A percentile compares a stretch with the other conserved stretches of the same genome.
These are phyloP conservation scores for Fusarium brachygibbosum DNA, from an alignment of 2,329 filamentous ascomycete species.

Conservation along the genomic window DNA sequence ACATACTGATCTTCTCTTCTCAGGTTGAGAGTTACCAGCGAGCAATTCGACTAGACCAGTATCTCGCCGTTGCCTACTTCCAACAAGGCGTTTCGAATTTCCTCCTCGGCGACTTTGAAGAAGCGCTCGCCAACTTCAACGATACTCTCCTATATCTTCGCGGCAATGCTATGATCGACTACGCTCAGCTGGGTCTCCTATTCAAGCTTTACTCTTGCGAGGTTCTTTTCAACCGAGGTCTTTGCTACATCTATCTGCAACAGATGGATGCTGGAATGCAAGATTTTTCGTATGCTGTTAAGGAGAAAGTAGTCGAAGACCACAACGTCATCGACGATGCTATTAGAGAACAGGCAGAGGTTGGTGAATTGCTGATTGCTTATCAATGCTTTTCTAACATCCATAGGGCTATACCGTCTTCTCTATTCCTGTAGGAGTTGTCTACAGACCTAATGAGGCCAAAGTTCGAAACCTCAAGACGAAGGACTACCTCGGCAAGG, in stretches of 20 bases:
- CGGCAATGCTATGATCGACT: slow-evolving; percentile 97
- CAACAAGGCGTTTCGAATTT: slow-evolving; percentile 99
- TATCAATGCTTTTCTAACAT: slow-evolving; percentile 45
- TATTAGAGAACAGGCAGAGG: slow-evolving; percentile 92
- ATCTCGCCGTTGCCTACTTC: slow-evolving; percentile 97
- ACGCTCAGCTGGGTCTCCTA: slow-evolving; percentile 92
- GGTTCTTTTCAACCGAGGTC: slow-evolving; percentile 94
- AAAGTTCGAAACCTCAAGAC: slow-evolving; percentile 99
- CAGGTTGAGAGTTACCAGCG: slow-evolving; percentile 96
- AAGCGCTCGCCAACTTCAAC: slow-evolving; percentile 98
- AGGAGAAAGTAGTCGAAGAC: slow-evolving; percentile 96
- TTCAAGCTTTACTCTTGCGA: slow-evolving; percentile 99
- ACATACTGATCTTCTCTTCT: slow-evolving; percentile 26
- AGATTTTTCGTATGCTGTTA: slow-evolving; percentile 89
- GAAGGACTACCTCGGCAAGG: slow-evolving; percentile 97
- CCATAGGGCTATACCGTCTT: slow-evolving; percentile 94
- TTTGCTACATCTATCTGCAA: slow-evolving; percentile 97
- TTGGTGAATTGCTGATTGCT: slow-evolving; percentile 57
- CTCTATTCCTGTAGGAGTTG: slow-evolving; percentile 94
- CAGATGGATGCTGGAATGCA: slow-evolving; percentile 92
- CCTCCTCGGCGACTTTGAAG: slow-evolving; percentile 94
- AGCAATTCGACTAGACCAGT: slow-evolving; percentile 90
- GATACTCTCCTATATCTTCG: slow-evolving; percentile 94
- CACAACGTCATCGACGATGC: slow-evolving; percentile 99
- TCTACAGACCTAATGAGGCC: slow-evolving; percentile 95